phyloP scores from a whole-genome alignment of 2,329 filamentous ascomycete genomes.

The Aureobasidium lini region DNA sequence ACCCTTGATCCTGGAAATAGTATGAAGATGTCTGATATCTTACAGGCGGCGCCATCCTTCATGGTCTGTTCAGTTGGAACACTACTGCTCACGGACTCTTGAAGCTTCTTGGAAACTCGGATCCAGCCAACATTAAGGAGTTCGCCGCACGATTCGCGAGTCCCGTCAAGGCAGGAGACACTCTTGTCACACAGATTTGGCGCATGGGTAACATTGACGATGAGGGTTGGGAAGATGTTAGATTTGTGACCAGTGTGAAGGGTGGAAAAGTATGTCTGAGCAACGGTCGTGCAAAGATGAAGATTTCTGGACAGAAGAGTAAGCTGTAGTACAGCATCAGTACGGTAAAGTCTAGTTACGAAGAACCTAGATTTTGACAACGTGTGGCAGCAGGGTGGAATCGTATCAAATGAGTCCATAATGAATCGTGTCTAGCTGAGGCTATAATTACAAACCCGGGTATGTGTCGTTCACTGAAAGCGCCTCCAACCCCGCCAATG shows the following conservation, averaged over 20 bases:
- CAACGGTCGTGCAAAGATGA: conserved; percentile 77
- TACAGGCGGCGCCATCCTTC: conserved; percentile 67
- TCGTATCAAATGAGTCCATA: conserved; percentile 9
- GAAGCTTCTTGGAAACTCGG: conserved; percentile 63
- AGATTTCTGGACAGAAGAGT: conserved; percentile 44
- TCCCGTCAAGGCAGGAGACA: conserved; percentile 76
- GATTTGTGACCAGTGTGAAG: conserved; percentile 71
- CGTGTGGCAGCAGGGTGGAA: not conserved
- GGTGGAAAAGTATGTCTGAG: conserved; percentile 78
- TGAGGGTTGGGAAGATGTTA: conserved; percentile 68
- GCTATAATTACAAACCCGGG: conserved; percentile 14
- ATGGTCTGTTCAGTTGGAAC: conserved; percentile 87
- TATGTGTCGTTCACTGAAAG: conserved; percentile 5
- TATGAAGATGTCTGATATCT: not conserved
- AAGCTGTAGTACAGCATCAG: conserved; percentile 46
- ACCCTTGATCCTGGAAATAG: too few species aligned
- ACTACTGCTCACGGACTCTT: conserved; percentile 66
- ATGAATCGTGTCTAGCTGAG: conserved; percentile 13
- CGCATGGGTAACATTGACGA: conserved; percentile 59
- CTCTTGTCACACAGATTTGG: conserved; percentile 76
- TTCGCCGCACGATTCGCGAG: conserved; percentile 84
- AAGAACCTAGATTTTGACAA: not conserved
- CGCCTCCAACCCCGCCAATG: conserved; percentile 10
- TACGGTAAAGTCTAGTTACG: too few species aligned
- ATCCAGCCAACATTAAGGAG: conserved; percentile 75